A percentile compares a stretch with the other conserved stretches of the same genome.
phyloP scores from a whole-genome alignment of 208 protist genomes.

The Trypanosoma rangeli region DNA sequence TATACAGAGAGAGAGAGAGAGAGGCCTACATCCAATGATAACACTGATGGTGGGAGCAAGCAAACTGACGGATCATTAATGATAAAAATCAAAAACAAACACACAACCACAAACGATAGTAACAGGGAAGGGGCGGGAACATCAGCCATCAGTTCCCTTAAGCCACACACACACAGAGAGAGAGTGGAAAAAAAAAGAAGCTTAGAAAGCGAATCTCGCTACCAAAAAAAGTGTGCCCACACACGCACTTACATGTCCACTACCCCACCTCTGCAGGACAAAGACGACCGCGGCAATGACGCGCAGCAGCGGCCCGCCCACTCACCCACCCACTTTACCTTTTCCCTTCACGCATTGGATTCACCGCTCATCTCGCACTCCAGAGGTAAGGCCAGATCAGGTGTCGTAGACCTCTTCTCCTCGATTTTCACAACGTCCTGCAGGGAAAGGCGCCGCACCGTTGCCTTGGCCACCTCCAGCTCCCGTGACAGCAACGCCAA shows the following conservation, averaged over 20 bases:
- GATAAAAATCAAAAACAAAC: too few relatives aligned
- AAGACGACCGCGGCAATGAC: not conserved
- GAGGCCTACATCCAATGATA: not conserved
- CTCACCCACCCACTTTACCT: not conserved
- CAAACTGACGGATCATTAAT: not conserved
- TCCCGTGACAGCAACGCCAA: slow-evolving; percentile 18
- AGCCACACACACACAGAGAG: not conserved
- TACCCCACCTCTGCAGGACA: not conserved
- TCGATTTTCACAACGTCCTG: slow-evolving; percentile 3
- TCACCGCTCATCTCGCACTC: not conserved
- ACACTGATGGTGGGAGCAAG: not conserved
- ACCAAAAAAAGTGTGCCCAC: not conserved
- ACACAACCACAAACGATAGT: slow-evolving; percentile 1
- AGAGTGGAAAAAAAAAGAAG: not conserved
- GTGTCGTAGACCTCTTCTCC: not conserved
- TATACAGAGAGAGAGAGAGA: not conserved
- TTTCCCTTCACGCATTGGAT: not conserved
- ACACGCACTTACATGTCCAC: not conserved
- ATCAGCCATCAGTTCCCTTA: not conserved
- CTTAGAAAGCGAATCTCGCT: too few relatives aligned
- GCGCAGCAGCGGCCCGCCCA: not conserved
- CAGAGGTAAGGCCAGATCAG: not conserved
- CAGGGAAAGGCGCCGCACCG: slow-evolving; percentile 30
- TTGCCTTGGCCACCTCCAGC: slow-evolving; percentile 41
- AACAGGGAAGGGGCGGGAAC: slow-evolving; percentile 5